Evolutionary conservation across 2,329 filamentous ascomycete genomes (phyloP).

Genomic region (Penicillium hordei): DNA sequence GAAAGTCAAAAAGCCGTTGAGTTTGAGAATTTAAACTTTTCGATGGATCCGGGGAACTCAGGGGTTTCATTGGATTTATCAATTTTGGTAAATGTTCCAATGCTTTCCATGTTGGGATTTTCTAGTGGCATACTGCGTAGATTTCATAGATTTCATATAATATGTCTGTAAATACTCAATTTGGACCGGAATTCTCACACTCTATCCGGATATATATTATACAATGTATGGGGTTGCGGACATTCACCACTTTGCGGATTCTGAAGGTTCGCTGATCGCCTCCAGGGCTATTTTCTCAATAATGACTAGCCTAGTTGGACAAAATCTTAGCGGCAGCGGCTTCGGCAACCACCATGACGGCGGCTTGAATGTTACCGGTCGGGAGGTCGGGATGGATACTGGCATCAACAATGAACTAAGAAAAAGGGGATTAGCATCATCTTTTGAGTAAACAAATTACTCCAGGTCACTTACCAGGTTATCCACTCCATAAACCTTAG

Average conservation of each 20-base stretch:
- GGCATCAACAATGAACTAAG: constrained; percentile 60
- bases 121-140: too few species aligned
- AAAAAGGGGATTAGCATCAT: constrained; percentile 37
- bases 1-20: not conserved
- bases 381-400: constrained; percentile 69
- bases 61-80: not conserved
- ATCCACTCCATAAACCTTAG: constrained; percentile 66
- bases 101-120: too few species aligned
- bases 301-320: constrained; percentile 28
- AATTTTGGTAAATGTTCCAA: too few species aligned
- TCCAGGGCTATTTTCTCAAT: constrained; percentile 30
- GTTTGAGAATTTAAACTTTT: not conserved
- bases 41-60: not conserved
- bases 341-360: constrained; percentile 65
- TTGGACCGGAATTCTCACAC: not conserved
- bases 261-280: not conserved
- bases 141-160: too few species aligned
- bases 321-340: constrained; percentile 50
- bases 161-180: not conserved
- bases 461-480: constrained; percentile 48
- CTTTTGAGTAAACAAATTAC: not conserved
- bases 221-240: not conserved
- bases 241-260: not conserved
- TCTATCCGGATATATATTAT: not conserved
- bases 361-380: constrained; percentile 66